phyloP scores from a whole-genome alignment of 306 rosid species.

The Medicago lupulina region DNA sequence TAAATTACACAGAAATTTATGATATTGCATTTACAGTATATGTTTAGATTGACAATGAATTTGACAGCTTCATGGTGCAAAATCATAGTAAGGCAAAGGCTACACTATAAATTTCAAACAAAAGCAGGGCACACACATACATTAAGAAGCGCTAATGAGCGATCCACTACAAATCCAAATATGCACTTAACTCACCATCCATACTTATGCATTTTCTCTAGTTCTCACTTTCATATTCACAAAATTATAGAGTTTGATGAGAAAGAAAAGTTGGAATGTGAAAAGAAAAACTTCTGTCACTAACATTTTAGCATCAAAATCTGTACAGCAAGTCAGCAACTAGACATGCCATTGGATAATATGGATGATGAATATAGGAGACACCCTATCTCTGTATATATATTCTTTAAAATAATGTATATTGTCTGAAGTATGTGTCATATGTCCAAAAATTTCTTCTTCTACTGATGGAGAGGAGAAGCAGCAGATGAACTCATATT shows the following conservation, averaged over 20 bases:
- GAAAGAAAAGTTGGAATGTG: too few species aligned
- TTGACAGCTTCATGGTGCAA: too few species aligned
- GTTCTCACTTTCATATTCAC: not conserved
- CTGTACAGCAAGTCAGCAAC: constrained; percentile 54
- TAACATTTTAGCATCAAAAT: constrained; percentile 30
- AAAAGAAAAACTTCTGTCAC: not conserved
- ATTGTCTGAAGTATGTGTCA: too few species aligned
- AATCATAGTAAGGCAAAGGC: too few species aligned
- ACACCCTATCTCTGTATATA: too few species aligned
- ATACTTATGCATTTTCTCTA: not conserved
- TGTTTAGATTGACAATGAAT: too few species aligned
- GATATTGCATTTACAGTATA: too few species aligned
- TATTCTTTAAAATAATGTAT: too few species aligned
- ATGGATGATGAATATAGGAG: constrained; percentile 29
- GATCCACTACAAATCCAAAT: not conserved
- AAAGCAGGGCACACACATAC: not conserved
- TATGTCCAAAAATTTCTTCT: not conserved
- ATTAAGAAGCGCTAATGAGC: not conserved
- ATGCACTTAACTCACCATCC: not conserved
- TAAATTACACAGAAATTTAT: too few species aligned
- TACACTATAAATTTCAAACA: not conserved
- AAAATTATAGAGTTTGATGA: too few species aligned
- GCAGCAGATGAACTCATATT: constrained; percentile 52
- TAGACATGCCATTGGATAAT: not conserved
- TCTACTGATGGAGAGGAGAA: constrained; percentile 50